Conservation (phyloP, 257 asterid species). For the Catharanthus roseus region DNA sequence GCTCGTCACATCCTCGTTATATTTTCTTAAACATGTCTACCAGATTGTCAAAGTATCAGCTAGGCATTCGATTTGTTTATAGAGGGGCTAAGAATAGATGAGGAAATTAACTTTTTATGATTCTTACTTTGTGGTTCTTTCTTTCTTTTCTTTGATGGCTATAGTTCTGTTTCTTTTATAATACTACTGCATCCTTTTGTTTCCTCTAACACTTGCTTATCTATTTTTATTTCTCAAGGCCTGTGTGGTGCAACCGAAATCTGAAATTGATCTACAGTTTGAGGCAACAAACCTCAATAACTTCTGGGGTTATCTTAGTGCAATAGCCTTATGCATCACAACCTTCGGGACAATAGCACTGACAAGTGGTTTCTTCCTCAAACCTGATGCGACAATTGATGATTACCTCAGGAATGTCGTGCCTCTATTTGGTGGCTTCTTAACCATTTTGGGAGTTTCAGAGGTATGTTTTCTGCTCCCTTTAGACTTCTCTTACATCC, state of each 20-base stretch:
- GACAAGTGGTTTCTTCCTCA: conserved; percentile 78
- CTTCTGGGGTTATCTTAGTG: conserved; percentile 72
- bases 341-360: conserved; percentile 83
- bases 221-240: conserved; percentile 39
- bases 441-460: conserved; percentile 78
- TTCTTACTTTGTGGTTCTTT: not conserved
- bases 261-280: conserved; percentile 83
- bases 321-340: conserved; percentile 57
- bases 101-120: not conserved
- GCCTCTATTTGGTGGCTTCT: conserved; percentile 88
- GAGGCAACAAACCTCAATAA: conserved; percentile 64
- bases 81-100: too few relatives aligned
- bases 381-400: conserved; percentile 71
- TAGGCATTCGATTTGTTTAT: not conserved
- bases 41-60: not conserved
- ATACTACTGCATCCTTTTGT: not conserved
- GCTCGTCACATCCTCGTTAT: not conserved
- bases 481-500: not conserved
- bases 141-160: too few relatives aligned
- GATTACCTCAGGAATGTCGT: conserved; percentile 61
- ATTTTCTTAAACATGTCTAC: not conserved
- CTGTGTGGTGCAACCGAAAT: conserved; percentile 88
- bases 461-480: conserved; percentile 50
- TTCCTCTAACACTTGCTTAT: not conserved
- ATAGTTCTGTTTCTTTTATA: conserved; percentile 11